These are phyloP conservation scores for Aspergillus felis DNA, from an alignment of 2,329 filamentous ascomycete genomes.

Conservation along the genomic window DNA sequence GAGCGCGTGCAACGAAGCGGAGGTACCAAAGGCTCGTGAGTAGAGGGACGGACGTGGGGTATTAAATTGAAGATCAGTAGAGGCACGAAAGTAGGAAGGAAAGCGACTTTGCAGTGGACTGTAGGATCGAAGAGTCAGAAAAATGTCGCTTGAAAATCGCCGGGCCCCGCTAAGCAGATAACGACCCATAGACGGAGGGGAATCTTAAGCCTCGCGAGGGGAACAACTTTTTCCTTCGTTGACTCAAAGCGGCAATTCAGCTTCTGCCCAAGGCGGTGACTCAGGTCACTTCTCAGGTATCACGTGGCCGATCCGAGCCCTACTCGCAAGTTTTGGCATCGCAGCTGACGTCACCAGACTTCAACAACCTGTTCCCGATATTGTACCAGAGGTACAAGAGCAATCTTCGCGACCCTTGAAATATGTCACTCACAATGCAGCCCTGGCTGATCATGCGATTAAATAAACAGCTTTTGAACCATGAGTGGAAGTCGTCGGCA, in stretches of 20 bases:
- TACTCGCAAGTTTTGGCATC: not conserved
- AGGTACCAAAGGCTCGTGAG: constrained; percentile 6
- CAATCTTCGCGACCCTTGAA: not conserved
- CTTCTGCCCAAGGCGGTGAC: constrained; percentile 26
- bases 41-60: constrained; percentile 7
- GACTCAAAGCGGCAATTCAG: constrained; percentile 25
- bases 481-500: constrained; percentile 21
- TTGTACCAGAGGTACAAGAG: not conserved
- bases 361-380: not conserved
- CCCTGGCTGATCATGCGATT: not conserved
- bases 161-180: constrained; percentile 38
- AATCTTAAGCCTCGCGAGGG: constrained; percentile 16
- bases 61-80: not conserved
- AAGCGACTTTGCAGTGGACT: constrained; percentile 11
- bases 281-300: constrained; percentile 11
- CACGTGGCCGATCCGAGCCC: not conserved
- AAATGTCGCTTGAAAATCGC: constrained; percentile 31
- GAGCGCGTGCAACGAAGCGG: constrained; percentile 5
- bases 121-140: constrained; percentile 16
- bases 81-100: constrained; percentile 16
- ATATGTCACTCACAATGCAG: not conserved
- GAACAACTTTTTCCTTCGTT: constrained; percentile 23
- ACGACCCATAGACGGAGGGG: constrained; percentile 36
- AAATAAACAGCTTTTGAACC: constrained; percentile 1
- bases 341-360: not conserved